A percentile compares a stretch with the other conserved stretches of the same genome.
These are phyloP conservation scores for Candida koratica DNA, from an alignment of 805 yeast genomes.

Conservation along the genomic window DNA sequence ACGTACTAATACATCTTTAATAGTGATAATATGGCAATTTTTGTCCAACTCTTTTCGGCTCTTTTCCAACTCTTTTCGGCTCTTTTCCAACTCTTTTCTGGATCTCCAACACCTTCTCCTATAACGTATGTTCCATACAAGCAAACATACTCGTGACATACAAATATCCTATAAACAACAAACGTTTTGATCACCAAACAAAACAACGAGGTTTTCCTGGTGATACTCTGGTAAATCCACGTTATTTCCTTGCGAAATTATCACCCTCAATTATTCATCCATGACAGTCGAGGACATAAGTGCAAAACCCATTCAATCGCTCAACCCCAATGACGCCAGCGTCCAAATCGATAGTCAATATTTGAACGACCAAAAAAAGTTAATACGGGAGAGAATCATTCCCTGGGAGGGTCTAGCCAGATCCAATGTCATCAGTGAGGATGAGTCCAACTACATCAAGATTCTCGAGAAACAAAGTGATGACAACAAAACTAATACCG, in stretches of 20 bases:
- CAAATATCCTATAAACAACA: too few relatives aligned
- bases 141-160: too few relatives aligned
- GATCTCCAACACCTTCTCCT: too few relatives aligned
- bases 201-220: too few relatives aligned
- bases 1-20: too few relatives aligned
- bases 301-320: background rate
- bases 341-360: constrained; percentile 55
- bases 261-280: constrained; percentile 6
- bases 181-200: too few relatives aligned
- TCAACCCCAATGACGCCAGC: constrained; percentile 4
- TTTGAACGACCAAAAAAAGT: constrained; percentile 59
- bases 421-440: constrained; percentile 59
- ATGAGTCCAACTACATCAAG: constrained; percentile 63
- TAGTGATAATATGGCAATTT: too few relatives aligned
- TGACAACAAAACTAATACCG: constrained; percentile 40
- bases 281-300: constrained; percentile 10
- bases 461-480: constrained; percentile 47
- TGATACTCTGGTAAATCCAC: constrained; percentile 2
- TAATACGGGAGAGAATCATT: constrained; percentile 72
- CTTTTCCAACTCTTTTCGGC: too few relatives aligned
- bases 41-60: too few relatives aligned
- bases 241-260: constrained; percentile 3
- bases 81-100: too few relatives aligned
- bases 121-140: too few relatives aligned
- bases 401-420: constrained; percentile 92